Percentiles rank a stretch among this genome's conserved stretches.
Evolutionary conservation across 2,329 filamentous ascomycete genomes (phyloP).

Genomic region (Colletotrichum sp.): DNA sequence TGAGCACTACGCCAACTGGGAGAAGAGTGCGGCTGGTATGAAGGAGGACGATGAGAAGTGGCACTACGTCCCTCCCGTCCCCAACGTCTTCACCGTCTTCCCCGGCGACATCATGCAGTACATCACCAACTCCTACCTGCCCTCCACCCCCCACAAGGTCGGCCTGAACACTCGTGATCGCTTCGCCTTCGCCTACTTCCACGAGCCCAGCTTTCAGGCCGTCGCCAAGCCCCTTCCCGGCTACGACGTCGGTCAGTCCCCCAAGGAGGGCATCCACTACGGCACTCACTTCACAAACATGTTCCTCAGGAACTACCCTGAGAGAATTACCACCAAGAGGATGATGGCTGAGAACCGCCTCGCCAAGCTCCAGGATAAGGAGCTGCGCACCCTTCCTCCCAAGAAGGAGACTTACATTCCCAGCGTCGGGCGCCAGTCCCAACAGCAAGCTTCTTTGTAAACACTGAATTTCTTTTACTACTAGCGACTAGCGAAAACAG

Average conservation of each 20-base stretch:
- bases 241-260: conserved; percentile 35
- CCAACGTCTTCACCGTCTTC: conserved; percentile 53
- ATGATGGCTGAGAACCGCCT: conserved; percentile 38
- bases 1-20: conserved; percentile 51
- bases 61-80: conserved; percentile 51
- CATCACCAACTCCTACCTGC: conserved; percentile 49
- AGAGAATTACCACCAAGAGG: conserved; percentile 47
- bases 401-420: neutral
- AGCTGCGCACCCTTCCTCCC: conserved; percentile 27
- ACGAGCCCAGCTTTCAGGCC: conserved; percentile 54
- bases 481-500: neutral
- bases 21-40: conserved; percentile 46
- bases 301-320: conserved; percentile 54
- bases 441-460: neutral
- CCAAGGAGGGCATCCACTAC: conserved; percentile 49
- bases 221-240: conserved; percentile 47
- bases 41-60: conserved; percentile 50
- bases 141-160: conserved; percentile 55
- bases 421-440: neutral
- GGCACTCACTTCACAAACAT: conserved; percentile 59
- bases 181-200: conserved; percentile 56
- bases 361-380: conserved; percentile 25
- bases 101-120: conserved; percentile 60
- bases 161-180: conserved; percentile 53
- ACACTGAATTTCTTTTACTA: neutral